phyloP scores from a whole-genome alignment of 164 flowering plant genomes.

The Chimonanthus salicifolius region DNA sequence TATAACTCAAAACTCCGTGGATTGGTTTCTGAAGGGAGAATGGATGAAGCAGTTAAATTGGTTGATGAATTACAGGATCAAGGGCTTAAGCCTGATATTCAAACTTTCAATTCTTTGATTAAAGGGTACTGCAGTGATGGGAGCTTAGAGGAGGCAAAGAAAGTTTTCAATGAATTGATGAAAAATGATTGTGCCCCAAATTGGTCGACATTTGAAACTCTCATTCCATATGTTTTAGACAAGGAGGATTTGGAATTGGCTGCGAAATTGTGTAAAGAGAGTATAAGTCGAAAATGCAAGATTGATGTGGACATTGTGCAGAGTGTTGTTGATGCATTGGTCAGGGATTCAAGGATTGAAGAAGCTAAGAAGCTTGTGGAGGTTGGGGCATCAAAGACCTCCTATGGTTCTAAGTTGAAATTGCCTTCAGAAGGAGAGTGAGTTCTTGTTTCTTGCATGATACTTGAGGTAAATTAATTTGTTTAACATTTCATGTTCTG shows the following conservation, averaged over 20 bases:
- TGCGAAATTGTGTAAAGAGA: conserved; percentile 1
- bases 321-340: conserved; percentile 9
- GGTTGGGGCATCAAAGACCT: background rate
- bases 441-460: background rate
- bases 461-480: background rate
- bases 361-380: conserved; percentile 10
- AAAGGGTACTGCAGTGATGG: conserved; percentile 13
- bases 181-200: background rate
- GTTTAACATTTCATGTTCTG: background rate
- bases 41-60: conserved; percentile 28
- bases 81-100: conserved; percentile 8
- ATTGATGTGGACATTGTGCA: conserved; percentile 5
- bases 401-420: background rate
- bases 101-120: conserved; percentile 9
- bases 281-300: background rate
- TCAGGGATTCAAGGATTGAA: conserved; percentile 6
- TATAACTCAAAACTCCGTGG: conserved; percentile 32
- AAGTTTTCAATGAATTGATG: background rate
- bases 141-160: conserved; percentile 10
- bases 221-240: conserved; percentile 6
- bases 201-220: background rate
- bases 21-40: conserved; percentile 17
- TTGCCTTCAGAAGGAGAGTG: background rate
- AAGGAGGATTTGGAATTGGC: conserved; percentile 3
- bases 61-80: conserved; percentile 23